A percentile compares a stretch with the other conserved stretches of the same genome.
phyloP scores from a whole-genome alignment of 208 protist species.

The Trypanosoma caninum region DNA sequence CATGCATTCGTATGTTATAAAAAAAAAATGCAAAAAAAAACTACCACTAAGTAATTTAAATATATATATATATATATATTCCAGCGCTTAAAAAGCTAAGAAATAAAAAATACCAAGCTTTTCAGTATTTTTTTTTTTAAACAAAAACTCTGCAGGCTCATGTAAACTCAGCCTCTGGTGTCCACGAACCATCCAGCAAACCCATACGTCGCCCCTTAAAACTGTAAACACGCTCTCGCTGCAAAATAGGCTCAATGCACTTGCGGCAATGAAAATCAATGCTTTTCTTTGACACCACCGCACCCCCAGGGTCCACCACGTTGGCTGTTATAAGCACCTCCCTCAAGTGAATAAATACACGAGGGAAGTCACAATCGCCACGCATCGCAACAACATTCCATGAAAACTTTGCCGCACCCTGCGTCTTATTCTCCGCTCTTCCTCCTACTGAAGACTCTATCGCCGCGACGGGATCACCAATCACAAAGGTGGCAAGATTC shows the following conservation, averaged over 20 bases:
- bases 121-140: background rate
- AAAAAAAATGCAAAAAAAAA: too few relatives aligned
- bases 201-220: slow-evolving; percentile 53
- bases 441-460: slow-evolving; percentile 7
- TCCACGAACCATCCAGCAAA: slow-evolving; percentile 82
- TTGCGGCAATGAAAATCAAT: slow-evolving; percentile 78
- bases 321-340: slow-evolving; percentile 39
- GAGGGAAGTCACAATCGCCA: slow-evolving; percentile 84
- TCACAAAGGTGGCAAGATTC: slow-evolving; percentile 51
- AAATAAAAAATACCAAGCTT: background rate
- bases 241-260: slow-evolving; percentile 70
- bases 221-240: slow-evolving; percentile 33
- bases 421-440: background rate
- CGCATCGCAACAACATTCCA: slow-evolving; percentile 31
- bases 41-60: too few relatives aligned
- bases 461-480: slow-evolving; percentile 59
- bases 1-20: background rate
- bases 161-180: slow-evolving; percentile 66
- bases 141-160: slow-evolving; percentile 13
- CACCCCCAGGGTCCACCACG: slow-evolving; percentile 10
- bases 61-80: background rate
- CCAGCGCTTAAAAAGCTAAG: too few relatives aligned
- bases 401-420: slow-evolving; percentile 4
- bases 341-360: slow-evolving; percentile 78
- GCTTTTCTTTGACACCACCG: slow-evolving; percentile 13